Base-by-base conservation (phyloP, 352 stramenopile species). In the Pythium plurisporium region DNA sequence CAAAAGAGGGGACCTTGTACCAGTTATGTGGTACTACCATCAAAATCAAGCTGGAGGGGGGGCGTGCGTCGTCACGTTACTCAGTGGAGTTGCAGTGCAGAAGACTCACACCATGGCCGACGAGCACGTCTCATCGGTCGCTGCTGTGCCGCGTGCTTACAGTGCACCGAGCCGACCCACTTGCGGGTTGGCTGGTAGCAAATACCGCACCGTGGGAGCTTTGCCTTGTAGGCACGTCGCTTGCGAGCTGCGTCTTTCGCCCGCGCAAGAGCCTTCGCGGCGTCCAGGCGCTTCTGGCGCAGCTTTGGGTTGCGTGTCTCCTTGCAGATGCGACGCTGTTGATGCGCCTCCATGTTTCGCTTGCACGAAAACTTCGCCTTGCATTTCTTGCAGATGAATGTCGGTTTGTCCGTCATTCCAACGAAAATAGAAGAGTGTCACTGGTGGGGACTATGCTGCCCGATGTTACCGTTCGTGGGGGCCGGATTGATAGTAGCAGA, bases 221-320 rank as follows among this genome's bases (percentile, higher is more conserved):
- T 14, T 22, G 11, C 19, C 31, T 25, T 22, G 36, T 55, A 55
- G 2, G 14, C 45, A 1, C 6, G 6, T 22, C 48, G 31, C 48
- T 43, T 55, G 12, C 48, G 48, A 2, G 20, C 22, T 15, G 48
- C 36, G 22, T 45, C 48, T 20, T 33, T 45, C 11, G 31, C 34
- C 12, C 31, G 48, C 23, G 11, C 22, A 22, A 26, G 1, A 2
- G 20, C 23, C 36, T 33, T 44, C 5, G 34, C 48, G 7, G 31
- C 5, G n/a, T 55, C 22, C 7, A 55, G 36, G 2, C 48, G 12
- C n/a, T 43, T 45, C n/a, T 43, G 8, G 4, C 34, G 36, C 7
- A 55, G 48, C 31, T 45, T 43, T 1, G 48, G 48, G 8, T 55
- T 55, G 4, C 33, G 31, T 20, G 31, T 55, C 48, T 45, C 48